phyloP scores from a whole-genome alignment of 306 rosid genomes.

The Leucaena leucocephala region DNA sequence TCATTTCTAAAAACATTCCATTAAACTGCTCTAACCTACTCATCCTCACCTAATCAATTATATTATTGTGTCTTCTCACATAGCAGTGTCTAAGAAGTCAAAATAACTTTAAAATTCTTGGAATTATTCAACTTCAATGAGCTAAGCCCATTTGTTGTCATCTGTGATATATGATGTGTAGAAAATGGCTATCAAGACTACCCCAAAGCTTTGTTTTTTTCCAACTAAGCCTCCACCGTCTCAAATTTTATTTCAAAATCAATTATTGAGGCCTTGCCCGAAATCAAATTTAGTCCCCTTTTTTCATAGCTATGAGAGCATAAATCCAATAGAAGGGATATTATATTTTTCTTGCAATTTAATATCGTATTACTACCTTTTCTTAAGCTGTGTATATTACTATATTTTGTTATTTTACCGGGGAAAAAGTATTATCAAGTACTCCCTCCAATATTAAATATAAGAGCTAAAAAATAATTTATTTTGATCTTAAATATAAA shows the following conservation, averaged over 20 bases:
- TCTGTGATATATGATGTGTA: neutral
- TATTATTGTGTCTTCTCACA: neutral
- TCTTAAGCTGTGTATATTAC: neutral
- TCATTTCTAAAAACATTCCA: neutral
- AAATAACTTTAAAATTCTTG: neutral
- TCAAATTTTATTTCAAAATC: neutral
- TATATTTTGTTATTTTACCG: neutral
- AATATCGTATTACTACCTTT: neutral
- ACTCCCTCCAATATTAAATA: no score
- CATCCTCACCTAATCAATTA: neutral
- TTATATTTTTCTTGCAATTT: neutral
- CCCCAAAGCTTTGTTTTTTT: neutral
- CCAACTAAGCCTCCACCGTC: neutral
- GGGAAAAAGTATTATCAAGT: neutral
- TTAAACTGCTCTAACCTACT: constrained; percentile 30
- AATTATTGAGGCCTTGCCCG: neutral
- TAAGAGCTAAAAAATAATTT: no score
- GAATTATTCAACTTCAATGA: neutral
- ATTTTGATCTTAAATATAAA: no score
- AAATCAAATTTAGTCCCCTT: neutral
- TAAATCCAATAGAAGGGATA: neutral
- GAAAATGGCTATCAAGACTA: neutral
- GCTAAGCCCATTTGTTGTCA: constrained; percentile 7
- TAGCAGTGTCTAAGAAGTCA: neutral
- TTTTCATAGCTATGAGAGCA: neutral